Percentiles rank a stretch among this genome's conserved stretches.
These are phyloP conservation scores for Beauveria sp. DNA, from an alignment of 2,329 filamentous ascomycete genomes.

Conservation along the genomic window DNA sequence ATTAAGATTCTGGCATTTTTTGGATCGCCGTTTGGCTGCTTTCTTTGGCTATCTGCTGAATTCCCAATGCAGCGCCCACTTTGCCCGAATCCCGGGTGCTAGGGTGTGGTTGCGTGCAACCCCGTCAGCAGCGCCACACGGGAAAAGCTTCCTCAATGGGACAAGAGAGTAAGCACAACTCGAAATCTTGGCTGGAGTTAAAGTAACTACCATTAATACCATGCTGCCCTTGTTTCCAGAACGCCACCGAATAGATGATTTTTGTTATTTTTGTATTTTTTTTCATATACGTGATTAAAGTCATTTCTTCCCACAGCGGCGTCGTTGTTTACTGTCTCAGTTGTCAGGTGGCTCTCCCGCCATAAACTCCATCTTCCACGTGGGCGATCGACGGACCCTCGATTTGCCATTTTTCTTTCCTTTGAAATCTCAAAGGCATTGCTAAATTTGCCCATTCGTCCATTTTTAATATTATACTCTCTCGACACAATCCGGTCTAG, in stretches of 20 bases:
- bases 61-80: not conserved
- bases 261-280: not conserved
- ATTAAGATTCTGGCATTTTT: not conserved
- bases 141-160: constrained; percentile 9
- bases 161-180: constrained; percentile 9
- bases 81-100: not conserved
- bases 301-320: not conserved
- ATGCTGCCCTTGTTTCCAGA: not conserved
- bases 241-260: not conserved
- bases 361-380: not conserved
- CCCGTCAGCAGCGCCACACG: constrained; percentile 2
- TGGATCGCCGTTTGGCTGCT: not conserved
- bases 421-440: not conserved
- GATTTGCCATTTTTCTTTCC: not conserved
- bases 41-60: not conserved
- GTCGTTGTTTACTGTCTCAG: not conserved
- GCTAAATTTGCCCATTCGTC: not conserved
- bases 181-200: not conserved
- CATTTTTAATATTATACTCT: not conserved
- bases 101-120: not conserved
- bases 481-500: not conserved
- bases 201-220: not conserved
- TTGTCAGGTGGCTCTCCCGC: not conserved
- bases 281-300: not conserved
- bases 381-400: not conserved